These are phyloP conservation scores for Solanum dulcamara DNA, from an alignment of 257 asterid genomes.

Conservation along the genomic window DNA sequence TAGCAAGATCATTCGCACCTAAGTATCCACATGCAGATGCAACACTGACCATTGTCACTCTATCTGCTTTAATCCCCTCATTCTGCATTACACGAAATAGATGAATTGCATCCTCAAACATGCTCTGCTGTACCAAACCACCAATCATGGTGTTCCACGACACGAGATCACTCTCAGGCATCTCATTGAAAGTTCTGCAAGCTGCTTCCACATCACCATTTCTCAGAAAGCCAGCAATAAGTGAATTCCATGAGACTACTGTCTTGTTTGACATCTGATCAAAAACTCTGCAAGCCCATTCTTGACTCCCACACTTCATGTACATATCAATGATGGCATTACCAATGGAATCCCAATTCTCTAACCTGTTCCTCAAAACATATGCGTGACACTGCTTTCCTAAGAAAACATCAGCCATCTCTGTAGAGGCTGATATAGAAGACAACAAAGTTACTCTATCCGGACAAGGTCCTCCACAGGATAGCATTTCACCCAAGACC, in stretches of 20 bases:
- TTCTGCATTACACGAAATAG: conserved; percentile 37
- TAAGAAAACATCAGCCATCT: conserved; percentile 14
- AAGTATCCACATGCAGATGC: conserved; percentile 55
- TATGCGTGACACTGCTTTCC: conserved; percentile 50
- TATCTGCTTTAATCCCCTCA: conserved; percentile 27
- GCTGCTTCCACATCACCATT: conserved; percentile 34
- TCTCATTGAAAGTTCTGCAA: conserved; percentile 15
- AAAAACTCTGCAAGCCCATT: conserved; percentile 29
- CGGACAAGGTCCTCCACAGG: conserved; percentile 20
- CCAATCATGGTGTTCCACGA: conserved; percentile 52
- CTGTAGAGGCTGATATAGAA: conserved; percentile 34
- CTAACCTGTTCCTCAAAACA: conserved; percentile 32
- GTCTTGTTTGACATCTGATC: conserved; percentile 37
- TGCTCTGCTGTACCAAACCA: conserved; percentile 31
- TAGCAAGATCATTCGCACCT: conserved; percentile 41
- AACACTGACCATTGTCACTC: conserved; percentile 43
- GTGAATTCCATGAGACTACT: conserved; percentile 41
- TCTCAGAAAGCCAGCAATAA: conserved; percentile 40
- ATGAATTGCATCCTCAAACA: conserved; percentile 30
- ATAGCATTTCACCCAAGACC: conserved; percentile 26
- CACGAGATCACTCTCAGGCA: conserved; percentile 38
- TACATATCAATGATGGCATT: conserved; percentile 56
- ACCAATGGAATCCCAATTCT: conserved; percentile 25
- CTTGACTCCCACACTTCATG: conserved; percentile 28
- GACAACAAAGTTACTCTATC: conserved; percentile 46